Conservation (phyloP, 345 rosid genomes). For the Anacardium occidentale region DNA sequence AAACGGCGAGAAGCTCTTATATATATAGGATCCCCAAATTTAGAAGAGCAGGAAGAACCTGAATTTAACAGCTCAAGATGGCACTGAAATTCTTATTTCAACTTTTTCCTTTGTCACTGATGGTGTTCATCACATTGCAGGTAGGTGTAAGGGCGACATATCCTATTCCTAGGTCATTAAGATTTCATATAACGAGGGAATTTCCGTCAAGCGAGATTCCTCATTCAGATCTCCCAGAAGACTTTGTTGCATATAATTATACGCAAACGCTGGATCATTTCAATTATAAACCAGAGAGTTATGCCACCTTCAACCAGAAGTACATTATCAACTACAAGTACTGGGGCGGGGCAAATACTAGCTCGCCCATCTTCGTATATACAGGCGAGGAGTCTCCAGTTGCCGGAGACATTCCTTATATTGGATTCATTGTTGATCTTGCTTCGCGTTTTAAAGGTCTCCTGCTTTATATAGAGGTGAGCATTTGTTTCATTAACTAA, state of each 20-base stretch:
- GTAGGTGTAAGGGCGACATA: conserved; percentile 7
- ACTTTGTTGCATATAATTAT: conserved; percentile 22
- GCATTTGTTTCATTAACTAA: neutral
- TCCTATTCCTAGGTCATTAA: conserved; percentile 14
- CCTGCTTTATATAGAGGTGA: conserved; percentile 32
- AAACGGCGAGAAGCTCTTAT: no score
- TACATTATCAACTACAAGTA: conserved; percentile 25
- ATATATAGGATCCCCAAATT: neutral
- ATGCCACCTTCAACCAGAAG: conserved; percentile 30
- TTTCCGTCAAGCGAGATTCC: neutral
- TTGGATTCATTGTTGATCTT: conserved; percentile 17
- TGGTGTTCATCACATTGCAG: neutral
- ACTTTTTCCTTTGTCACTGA: neutral
- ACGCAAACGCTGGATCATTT: conserved; percentile 33
- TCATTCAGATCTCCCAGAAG: conserved; percentile 11
- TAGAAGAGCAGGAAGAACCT: neutral
- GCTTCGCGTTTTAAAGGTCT: conserved; percentile 26
- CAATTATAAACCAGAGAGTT: conserved; percentile 30
- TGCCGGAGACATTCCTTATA: neutral
- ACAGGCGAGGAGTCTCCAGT: conserved; percentile 14
- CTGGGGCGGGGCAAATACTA: conserved; percentile 28
- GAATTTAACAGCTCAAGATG: conserved; percentile 7
- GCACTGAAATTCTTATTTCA: neutral
- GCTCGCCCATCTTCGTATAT: conserved; percentile 22
- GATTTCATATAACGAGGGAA: neutral